These are phyloP conservation scores for Tetrahymena elliotti DNA, from an alignment of 73 alveolate species.

Conservation along the genomic window DNA sequence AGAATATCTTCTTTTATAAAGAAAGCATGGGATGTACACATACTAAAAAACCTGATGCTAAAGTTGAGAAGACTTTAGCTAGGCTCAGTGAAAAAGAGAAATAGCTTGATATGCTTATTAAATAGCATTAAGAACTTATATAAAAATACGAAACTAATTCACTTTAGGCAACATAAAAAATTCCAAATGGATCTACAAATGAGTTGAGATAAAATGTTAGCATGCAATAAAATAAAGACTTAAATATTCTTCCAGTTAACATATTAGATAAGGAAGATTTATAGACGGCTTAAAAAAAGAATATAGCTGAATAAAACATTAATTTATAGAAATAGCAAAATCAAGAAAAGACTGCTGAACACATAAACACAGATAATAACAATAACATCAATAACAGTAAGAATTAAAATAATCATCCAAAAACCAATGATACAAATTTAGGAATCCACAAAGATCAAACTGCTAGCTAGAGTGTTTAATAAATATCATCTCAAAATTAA, in stretches of 20 bases:
- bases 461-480: neutral
- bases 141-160: neutral
- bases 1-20: neutral
- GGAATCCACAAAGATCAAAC: neutral
- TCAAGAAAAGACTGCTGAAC: neutral
- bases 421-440: neutral
- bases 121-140: neutral
- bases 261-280: neutral
- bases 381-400: neutral
- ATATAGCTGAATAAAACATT: neutral
- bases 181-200: neutral
- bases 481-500: neutral
- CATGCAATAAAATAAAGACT: neutral
- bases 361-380: neutral
- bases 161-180: neutral
- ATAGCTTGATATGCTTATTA: neutral
- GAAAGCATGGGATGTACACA: neutral
- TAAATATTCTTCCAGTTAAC: neutral
- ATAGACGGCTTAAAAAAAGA: neutral
- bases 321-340: neutral
- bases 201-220: neutral
- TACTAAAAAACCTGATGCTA: neutral
- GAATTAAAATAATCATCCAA: neutral
- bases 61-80: neutral
- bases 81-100: neutral